Conservation (phyloP, 2,329 filamentous ascomycete genomes). For the Tolypocladium endophyticum region DNA sequence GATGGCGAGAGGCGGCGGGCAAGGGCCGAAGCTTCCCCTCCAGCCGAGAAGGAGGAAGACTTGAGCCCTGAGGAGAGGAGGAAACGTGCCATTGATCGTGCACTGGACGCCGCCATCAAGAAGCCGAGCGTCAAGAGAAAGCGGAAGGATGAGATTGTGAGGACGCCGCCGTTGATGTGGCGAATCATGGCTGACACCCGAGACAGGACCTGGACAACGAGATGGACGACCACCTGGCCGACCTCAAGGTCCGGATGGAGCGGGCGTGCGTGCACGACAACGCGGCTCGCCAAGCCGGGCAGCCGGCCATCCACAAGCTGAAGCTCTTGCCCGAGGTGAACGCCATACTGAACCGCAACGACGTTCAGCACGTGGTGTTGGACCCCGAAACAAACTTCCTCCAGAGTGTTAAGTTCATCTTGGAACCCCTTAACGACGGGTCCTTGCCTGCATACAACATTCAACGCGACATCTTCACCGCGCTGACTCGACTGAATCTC, state of each 20-base stretch:
- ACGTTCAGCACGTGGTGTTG: conserved; percentile 71
- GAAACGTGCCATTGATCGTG: conserved; percentile 71
- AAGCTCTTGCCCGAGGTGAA: conserved; percentile 89
- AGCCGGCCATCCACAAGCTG: conserved; percentile 85
- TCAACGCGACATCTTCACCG: conserved; percentile 83
- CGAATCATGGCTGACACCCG: conserved; percentile 10
- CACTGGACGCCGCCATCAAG: conserved; percentile 82
- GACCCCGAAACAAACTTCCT: conserved; percentile 94
- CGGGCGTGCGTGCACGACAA: conserved; percentile 81
- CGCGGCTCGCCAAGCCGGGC: conserved; percentile 62
- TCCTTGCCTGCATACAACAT: conserved; percentile 95
- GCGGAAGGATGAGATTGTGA: conserved; percentile 80
- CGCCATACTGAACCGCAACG: conserved; percentile 79
- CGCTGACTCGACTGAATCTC: conserved; percentile 70
- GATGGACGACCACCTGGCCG: conserved; percentile 81
- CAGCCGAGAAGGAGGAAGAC: conserved; percentile 64
- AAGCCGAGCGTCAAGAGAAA: conserved; percentile 60
- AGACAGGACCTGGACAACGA: conserved; percentile 75
- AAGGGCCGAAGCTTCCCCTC: conserved; percentile 34
- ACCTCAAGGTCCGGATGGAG: conserved; percentile 84
- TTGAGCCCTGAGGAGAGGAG: conserved; percentile 78
- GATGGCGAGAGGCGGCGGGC: conserved; percentile 36
- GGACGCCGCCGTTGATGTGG: conserved; percentile 17
- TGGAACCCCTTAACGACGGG: conserved; percentile 89
- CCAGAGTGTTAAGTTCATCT: conserved; percentile 91